These are phyloP conservation scores for Coccomyxa sp. DNA, from an alignment of 139 green algal genomes.

Conservation along the genomic window DNA sequence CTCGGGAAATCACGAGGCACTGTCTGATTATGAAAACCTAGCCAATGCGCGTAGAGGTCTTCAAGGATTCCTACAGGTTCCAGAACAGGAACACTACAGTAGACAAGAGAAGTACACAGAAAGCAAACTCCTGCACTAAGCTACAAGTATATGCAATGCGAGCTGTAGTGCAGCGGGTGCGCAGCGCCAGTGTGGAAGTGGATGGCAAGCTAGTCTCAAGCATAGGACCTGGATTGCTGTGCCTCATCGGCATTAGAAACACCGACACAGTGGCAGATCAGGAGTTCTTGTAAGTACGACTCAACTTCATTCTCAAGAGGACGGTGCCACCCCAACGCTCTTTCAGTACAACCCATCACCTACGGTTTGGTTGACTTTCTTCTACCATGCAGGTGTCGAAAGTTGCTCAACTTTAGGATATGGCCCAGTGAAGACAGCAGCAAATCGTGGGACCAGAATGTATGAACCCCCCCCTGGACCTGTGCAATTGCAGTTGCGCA, in stretches of 20 bases:
- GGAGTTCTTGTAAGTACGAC: conserved; percentile 44
- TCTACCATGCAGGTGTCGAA: neutral
- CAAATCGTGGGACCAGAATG: conserved; percentile 49
- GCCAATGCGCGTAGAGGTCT: too few relatives aligned
- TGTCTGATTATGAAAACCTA: too few relatives aligned
- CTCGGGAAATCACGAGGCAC: too few relatives aligned
- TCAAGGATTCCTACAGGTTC: too few relatives aligned
- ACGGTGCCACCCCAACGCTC: neutral
- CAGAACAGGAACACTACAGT: too few relatives aligned
- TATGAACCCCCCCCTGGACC: conserved; percentile 5
- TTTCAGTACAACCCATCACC: neutral
- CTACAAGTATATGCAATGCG: neutral
- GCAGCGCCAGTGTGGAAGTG: conserved; percentile 38
- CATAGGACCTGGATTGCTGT: conserved; percentile 58
- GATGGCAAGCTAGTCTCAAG: conserved; percentile 44
- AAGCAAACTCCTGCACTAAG: too few relatives aligned
- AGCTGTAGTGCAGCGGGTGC: conserved; percentile 16
- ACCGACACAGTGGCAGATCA: conserved; percentile 45
- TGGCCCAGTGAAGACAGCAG: neutral
- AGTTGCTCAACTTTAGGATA: neutral
- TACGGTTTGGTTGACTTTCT: neutral
- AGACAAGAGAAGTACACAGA: too few relatives aligned
- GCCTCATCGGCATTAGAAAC: conserved; percentile 45
- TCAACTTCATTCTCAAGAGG: neutral
- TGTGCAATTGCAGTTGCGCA: too few relatives aligned